phyloP scores from a whole-genome alignment of 2,329 filamentous ascomycete genomes.

The Kalaharituber pfeilii region DNA sequence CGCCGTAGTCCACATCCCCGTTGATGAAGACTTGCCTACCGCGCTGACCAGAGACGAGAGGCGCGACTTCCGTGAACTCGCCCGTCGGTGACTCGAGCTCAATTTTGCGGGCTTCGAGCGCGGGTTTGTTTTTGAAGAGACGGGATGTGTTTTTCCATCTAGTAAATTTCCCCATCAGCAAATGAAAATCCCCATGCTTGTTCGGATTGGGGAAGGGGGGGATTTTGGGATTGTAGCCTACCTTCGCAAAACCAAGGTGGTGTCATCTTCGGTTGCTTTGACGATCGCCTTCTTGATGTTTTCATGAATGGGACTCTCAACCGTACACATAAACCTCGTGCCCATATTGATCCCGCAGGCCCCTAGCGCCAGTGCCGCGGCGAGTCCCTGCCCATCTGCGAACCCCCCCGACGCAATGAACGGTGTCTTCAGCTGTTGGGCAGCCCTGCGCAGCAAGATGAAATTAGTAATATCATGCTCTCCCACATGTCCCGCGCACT shows the following conservation, averaged over 20 bases:
- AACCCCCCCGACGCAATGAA: constrained; percentile 96
- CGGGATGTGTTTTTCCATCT: constrained; percentile 92
- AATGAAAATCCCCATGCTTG: too few species aligned
- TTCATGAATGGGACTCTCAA: constrained; percentile 77
- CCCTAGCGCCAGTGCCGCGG: constrained; percentile 74
- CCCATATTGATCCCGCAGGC: constrained; percentile 98
- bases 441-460: constrained; percentile 66
- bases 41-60: constrained; percentile 74
- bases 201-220: too few species aligned
- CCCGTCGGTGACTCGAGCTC: constrained; percentile 69
- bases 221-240: too few species aligned
- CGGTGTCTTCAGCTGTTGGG: constrained; percentile 67
- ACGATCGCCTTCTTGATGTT: constrained; percentile 94
- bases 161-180: constrained; percentile 42
- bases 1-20: constrained; percentile 77
- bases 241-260: constrained; percentile 52
- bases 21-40: constrained; percentile 83
- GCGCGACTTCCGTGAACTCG: constrained; percentile 76
- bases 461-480: constrained; percentile 81
- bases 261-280: constrained; percentile 73
- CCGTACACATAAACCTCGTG: constrained; percentile 90
- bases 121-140: constrained; percentile 79
- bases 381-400: constrained; percentile 68
- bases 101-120: constrained; percentile 59
- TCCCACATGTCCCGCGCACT: constrained; percentile 81